These are phyloP conservation scores for Calonectria pseudoreteaudii DNA, from an alignment of 2,329 filamentous ascomycete genomes.

Conservation along the genomic window DNA sequence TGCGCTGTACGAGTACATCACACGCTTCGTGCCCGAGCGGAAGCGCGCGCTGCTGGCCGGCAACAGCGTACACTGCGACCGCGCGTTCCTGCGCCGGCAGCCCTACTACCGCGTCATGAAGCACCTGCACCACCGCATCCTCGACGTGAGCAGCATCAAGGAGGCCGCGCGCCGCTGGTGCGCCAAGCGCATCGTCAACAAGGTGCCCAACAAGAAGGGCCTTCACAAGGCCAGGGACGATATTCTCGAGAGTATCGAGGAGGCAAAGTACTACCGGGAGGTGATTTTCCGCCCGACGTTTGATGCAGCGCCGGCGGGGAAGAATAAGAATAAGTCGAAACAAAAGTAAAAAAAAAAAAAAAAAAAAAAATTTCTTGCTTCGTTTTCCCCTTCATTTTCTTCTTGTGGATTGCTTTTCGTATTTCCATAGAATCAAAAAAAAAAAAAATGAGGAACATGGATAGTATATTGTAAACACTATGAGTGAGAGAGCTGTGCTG, in stretches of 20 bases:
- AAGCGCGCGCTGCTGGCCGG: conserved; percentile 83
- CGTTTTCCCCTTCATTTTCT: neutral
- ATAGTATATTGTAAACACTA: neutral
- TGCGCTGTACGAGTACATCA: conserved; percentile 82
- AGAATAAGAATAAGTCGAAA: conserved; percentile 42
- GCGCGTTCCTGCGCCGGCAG: conserved; percentile 78
- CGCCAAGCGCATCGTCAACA: conserved; percentile 55
- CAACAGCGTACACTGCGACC: conserved; percentile 93
- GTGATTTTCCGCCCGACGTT: conserved; percentile 68
- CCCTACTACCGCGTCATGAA: conserved; percentile 81
- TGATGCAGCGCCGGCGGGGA: conserved; percentile 33
- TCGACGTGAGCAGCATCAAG: conserved; percentile 94
- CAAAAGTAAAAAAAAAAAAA: neutral
- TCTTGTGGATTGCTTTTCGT: neutral
- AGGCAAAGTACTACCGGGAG: conserved; percentile 86
- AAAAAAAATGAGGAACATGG: neutral
- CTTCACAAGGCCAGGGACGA: conserved; percentile 88
- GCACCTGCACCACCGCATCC: conserved; percentile 87
- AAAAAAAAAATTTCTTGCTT: neutral
- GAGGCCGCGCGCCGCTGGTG: conserved; percentile 90
- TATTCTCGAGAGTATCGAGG: conserved; percentile 94
- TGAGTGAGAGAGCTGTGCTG: neutral
- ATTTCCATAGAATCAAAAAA: neutral
- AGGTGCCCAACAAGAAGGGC: conserved; percentile 78
- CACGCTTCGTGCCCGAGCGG: conserved; percentile 74